phyloP scores from a whole-genome alignment of 2,329 filamentous ascomycete species.

The Nothophoma quercina region DNA sequence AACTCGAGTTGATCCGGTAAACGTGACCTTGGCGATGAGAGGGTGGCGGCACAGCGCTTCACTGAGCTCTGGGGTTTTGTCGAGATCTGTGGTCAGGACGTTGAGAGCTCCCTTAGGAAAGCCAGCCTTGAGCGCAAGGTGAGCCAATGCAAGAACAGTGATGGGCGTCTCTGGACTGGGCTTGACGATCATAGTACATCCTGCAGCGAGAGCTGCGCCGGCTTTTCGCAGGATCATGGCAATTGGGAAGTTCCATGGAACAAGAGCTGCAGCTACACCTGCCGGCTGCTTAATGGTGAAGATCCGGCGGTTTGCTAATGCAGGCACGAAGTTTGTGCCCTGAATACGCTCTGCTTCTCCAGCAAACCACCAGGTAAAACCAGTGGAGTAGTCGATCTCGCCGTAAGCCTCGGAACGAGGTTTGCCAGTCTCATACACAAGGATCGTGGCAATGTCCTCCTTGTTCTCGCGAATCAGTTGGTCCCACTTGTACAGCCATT shows the following conservation, averaged over 20 bases:
- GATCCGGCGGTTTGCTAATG: slow-evolving; percentile 68
- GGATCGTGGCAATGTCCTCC: slow-evolving; percentile 68
- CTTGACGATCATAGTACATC: slow-evolving; percentile 73
- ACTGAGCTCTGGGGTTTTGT: slow-evolving; percentile 62
- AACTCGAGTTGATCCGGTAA: slow-evolving; percentile 65
- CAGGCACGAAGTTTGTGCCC: slow-evolving; percentile 66
- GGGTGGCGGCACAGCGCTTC: slow-evolving; percentile 65
- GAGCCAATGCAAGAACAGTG: slow-evolving; percentile 48
- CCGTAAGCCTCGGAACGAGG: slow-evolving; percentile 60
- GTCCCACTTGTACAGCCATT: slow-evolving; percentile 71
- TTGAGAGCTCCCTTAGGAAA: slow-evolving; percentile 67
- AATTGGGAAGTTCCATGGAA: slow-evolving; percentile 77
- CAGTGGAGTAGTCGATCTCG: slow-evolving; percentile 62
- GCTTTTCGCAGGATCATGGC: slow-evolving; percentile 74
- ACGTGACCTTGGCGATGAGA: slow-evolving; percentile 68
- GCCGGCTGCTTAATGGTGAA: slow-evolving; percentile 79
- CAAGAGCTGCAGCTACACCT: slow-evolving; percentile 71
- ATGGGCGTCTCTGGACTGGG: slow-evolving; percentile 53
- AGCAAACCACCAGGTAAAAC: slow-evolving; percentile 64
- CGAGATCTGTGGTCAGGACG: slow-evolving; percentile 66
- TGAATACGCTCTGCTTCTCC: slow-evolving; percentile 65
- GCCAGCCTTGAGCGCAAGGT: slow-evolving; percentile 50
- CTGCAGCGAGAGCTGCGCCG: slow-evolving; percentile 72
- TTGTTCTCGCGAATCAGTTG: slow-evolving; percentile 67
- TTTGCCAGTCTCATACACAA: slow-evolving; percentile 67